A percentile compares a stretch with the other conserved stretches of the same genome.
phyloP scores from a whole-genome alignment of 257 asterid genomes.

The Echites panduratus region DNA sequence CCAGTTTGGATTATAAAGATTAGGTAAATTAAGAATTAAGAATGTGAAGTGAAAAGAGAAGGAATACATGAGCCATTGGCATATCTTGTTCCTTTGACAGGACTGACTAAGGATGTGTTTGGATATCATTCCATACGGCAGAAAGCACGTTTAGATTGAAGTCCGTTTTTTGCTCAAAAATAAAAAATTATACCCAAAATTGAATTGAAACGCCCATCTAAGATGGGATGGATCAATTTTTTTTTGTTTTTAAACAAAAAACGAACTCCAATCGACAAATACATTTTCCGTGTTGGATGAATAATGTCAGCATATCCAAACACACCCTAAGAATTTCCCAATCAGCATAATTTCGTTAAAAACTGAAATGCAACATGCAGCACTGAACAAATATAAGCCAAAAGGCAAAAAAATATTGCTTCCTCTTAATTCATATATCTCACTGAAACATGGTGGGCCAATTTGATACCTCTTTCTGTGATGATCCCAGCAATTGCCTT shows the following conservation, averaged over 20 bases:
- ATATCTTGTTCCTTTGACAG: conserved; percentile 1
- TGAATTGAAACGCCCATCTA: no score
- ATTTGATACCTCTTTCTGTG: conserved; percentile 44
- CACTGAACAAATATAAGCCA: neutral
- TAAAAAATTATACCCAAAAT: no score
- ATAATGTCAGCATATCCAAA: no score
- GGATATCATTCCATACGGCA: no score
- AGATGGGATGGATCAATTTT: no score
- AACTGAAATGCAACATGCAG: neutral
- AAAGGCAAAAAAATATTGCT: no score
- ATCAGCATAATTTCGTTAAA: neutral
- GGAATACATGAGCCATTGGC: neutral
- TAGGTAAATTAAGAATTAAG: neutral
- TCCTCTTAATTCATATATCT: neutral
- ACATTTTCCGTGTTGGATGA: no score
- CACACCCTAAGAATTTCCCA: neutral
- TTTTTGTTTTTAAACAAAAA: no score
- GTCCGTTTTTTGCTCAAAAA: no score
- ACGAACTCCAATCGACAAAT: no score
- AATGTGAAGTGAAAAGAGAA: neutral
- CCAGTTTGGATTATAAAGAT: neutral
- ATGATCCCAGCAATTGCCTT: conserved; percentile 79
- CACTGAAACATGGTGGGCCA: neutral
- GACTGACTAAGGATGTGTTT: no score
- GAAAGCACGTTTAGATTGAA: no score